Conservation (phyloP, 2,329 filamentous ascomycete species). For the Cordyceps militaris region DNA sequence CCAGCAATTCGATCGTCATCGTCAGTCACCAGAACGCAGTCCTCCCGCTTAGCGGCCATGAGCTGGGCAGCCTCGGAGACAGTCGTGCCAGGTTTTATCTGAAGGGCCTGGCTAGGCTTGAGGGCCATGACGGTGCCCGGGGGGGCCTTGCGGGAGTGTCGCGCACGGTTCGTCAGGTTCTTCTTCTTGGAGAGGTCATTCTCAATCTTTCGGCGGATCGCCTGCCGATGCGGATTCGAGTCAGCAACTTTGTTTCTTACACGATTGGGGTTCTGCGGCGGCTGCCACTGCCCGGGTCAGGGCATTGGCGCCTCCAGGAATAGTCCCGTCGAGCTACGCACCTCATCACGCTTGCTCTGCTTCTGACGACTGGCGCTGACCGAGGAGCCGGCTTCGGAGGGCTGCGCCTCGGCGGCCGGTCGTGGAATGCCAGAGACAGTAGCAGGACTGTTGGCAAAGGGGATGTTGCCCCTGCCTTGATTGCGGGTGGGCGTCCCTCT, state of each 20-base stretch:
- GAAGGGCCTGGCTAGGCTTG: constrained; percentile 89
- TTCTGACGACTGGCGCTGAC: constrained; percentile 93
- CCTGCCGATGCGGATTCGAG: constrained; percentile 45
- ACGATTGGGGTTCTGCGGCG: neutral
- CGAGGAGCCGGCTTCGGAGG: constrained; percentile 57
- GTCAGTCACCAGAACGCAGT: constrained; percentile 95
- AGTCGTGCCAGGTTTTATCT: constrained; percentile 92
- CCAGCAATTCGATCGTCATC: constrained; percentile 96
- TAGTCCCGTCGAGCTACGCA: constrained; percentile 38
- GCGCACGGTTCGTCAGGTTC: constrained; percentile 66
- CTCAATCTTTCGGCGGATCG: constrained; percentile 94
- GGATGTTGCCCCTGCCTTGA: constrained; percentile 51
- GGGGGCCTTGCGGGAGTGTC: constrained; percentile 85
- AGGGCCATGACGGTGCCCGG: constrained; percentile 93
- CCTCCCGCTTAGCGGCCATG: constrained; percentile 97
- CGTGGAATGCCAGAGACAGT: constrained; percentile 60
- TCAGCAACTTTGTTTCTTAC: neutral
- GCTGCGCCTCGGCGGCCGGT: constrained; percentile 57
- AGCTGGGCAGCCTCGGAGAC: constrained; percentile 95
- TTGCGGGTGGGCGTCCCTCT: constrained; percentile 61
- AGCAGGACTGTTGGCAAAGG: constrained; percentile 55
- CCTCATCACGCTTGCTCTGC: constrained; percentile 97
- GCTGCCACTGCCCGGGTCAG: neutral
- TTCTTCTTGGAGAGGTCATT: constrained; percentile 98
- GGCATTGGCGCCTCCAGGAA: neutral